Evolutionary conservation across 176 grass and related monocot genomes (phyloP).

Genomic region (Rhynchospora breviuscula): DNA sequence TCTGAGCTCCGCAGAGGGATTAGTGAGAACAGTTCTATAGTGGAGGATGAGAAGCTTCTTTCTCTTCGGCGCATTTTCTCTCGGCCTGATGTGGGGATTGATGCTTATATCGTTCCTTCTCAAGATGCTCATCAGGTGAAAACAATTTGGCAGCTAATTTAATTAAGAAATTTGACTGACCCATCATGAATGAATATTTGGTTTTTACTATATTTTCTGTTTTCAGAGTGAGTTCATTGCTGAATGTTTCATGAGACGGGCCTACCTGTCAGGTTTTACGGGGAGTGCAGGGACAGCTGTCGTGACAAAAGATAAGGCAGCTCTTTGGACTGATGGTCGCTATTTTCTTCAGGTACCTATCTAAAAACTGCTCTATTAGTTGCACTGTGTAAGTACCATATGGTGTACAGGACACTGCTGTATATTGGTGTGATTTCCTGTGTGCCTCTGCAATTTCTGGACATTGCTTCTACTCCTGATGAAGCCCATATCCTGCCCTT

Average conservation of each 20-base stretch:
- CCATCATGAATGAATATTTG: not conserved
- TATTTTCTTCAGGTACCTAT: slow-evolving; percentile 87
- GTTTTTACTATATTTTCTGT: not conserved
- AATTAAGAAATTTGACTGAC: not conserved
- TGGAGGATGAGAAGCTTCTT: slow-evolving; percentile 59
- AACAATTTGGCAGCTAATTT: too few relatives aligned
- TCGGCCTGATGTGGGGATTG: slow-evolving; percentile 59
- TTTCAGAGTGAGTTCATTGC: slow-evolving; percentile 84
- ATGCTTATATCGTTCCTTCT: slow-evolving; percentile 90
- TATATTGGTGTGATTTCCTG: not conserved
- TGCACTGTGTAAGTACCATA: not conserved
- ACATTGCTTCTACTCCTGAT: not conserved
- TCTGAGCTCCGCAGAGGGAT: slow-evolving; percentile 53
- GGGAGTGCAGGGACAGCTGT: slow-evolving; percentile 97
- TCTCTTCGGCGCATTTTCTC: slow-evolving; percentile 59
- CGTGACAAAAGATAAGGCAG: slow-evolving; percentile 79
- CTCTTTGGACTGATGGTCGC: slow-evolving; percentile 95
- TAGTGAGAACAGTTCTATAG: not conserved
- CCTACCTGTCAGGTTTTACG: slow-evolving; percentile 79
- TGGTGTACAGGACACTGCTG: not conserved
- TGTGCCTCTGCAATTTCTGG: not conserved
- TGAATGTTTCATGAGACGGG: slow-evolving; percentile 81
- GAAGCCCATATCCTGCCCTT: not conserved
- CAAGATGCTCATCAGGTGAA: slow-evolving; percentile 86
- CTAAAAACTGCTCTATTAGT: not conserved